Conservation (phyloP, 2,329 filamentous ascomycete genomes). For the Fusarium subtropicale region DNA sequence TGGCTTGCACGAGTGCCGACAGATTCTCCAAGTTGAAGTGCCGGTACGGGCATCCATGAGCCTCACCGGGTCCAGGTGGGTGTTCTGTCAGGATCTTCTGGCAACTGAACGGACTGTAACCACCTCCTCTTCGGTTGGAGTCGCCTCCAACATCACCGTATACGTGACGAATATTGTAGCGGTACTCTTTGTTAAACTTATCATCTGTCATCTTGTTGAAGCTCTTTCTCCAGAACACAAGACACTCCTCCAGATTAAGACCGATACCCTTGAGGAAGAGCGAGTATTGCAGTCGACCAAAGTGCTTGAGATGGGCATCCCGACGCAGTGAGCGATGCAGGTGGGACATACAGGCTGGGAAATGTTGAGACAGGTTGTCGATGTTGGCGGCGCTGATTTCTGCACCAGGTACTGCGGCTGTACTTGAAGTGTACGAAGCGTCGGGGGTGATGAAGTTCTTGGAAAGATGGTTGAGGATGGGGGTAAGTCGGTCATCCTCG, state of each 20-base stretch:
- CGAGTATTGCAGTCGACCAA: conserved; percentile 90
- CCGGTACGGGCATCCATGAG: conserved; percentile 95
- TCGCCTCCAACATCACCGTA: conserved; percentile 98
- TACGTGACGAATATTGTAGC: conserved; percentile 93
- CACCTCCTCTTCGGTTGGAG: conserved; percentile 83
- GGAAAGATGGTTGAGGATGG: conserved; percentile 80
- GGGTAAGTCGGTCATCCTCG: conserved; percentile 89
- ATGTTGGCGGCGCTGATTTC: conserved; percentile 83
- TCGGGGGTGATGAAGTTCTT: conserved; percentile 96
- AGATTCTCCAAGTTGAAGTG: conserved; percentile 93
- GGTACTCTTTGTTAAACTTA: conserved; percentile 96
- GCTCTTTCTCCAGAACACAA: conserved; percentile 88
- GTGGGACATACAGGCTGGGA: conserved; percentile 94
- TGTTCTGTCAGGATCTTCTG: conserved; percentile 95
- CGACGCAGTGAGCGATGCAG: conserved; percentile 87
- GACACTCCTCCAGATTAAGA: conserved; percentile 87
- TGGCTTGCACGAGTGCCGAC: conserved; percentile 76
- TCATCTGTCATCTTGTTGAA: conserved; percentile 94
- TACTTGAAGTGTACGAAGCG: conserved; percentile 75
- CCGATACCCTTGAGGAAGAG: conserved; percentile 98
- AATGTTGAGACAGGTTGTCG: conserved; percentile 82
- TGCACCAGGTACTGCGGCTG: conserved; percentile 73
- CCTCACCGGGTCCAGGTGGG: conserved; percentile 85
- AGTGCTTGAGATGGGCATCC: conserved; percentile 93
- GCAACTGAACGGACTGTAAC: conserved; percentile 92